Base-by-base conservation (phyloP, 140 eudicot genomes). In the Stevia rebaudiana region DNA sequence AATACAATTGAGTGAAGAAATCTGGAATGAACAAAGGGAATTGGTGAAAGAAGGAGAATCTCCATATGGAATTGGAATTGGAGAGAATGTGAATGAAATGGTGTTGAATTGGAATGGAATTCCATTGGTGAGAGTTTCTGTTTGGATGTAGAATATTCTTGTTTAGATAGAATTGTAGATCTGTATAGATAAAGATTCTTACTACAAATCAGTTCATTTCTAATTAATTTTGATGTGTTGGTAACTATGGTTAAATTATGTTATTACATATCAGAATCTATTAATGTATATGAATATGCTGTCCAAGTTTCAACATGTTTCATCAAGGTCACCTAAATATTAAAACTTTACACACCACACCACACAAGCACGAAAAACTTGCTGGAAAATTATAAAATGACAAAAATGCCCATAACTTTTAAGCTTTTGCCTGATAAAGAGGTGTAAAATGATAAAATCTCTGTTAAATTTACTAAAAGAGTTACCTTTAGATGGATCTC, bases 111-210 rank as follows among this genome's bases (percentile, higher is more conserved):
- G 90, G 85, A 76, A 73, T 37, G 87, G 74, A 23, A 68, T 31
- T 47, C 81, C 90, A 61, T 28, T 86, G 35, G 83, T 86, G 24
- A 80, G 80, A 80, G 86, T 86, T 57, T 83, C 81, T 23, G 76
- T 53, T 43, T 83, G 87, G 91, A 69, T 37, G 49, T 85, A 63
- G 66, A 49, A 22, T n/a, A 61, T 61, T 21, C 35, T 18, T 61
- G 51, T 22, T 6, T 11, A 61, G 51, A 40, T 18, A 33, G 51
- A 41, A 23, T 59, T 44, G 52, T 33, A 59, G 13, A 35, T 21
- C 40, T 47, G 68, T 18, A 69, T 10, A 70, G 11, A 9, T 21
- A 18, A 9, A 10, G 15, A 70, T 60, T 59, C 51, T n/a, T 19
- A 11, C 35, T 21, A 22, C 69, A 70, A 9, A 21, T n/a, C 36